Evolutionary conservation across 805 yeast species (phyloP).

Genomic region (Yarrowia keelungensis): DNA sequence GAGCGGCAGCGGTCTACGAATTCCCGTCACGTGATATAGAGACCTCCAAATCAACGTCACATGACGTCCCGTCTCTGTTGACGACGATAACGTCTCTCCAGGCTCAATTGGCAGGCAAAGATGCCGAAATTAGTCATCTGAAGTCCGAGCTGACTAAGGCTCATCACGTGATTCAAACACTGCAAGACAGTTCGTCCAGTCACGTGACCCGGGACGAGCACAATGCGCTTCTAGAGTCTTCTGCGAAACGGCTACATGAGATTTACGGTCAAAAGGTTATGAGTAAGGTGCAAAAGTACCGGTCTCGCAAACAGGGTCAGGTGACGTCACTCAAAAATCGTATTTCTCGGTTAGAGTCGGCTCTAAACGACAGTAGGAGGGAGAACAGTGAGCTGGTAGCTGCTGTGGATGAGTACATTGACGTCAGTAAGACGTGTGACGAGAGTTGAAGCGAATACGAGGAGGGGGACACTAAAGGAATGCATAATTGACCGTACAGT

Average conservation of each 20-base stretch:
- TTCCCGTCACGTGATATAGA: neutral
- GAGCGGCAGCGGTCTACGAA: neutral
- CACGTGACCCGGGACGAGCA: slow-evolving; percentile 14
- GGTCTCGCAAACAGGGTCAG: neutral
- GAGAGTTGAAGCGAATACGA: neutral
- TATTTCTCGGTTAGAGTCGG: neutral
- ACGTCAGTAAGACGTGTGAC: slow-evolving; percentile 3
- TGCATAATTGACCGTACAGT: neutral
- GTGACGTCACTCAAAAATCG: neutral
- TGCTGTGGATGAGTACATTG: slow-evolving; percentile 29
- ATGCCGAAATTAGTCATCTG: slow-evolving; percentile 14
- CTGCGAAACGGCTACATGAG: slow-evolving; percentile 8
- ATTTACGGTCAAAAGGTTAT: slow-evolving; percentile 8
- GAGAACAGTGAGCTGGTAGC: slow-evolving; percentile 20
- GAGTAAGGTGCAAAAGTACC: slow-evolving; percentile 11
- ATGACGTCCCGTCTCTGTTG: neutral
- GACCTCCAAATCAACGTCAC: neutral
- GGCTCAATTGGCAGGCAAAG: slow-evolving; percentile 5
- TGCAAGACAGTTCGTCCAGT: neutral
- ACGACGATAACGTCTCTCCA: neutral
- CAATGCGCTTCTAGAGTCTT: neutral
- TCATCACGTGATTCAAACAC: slow-evolving; percentile 1
- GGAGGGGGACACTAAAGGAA: too few species aligned
- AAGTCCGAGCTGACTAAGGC: slow-evolving; percentile 10
- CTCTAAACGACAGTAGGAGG: slow-evolving; percentile 9